Evolutionary conservation across 139 green algal genomes (phyloP), one percentile per base, ranked within the genome.

Genomic region (Diplosphaera chodatii): DNA sequence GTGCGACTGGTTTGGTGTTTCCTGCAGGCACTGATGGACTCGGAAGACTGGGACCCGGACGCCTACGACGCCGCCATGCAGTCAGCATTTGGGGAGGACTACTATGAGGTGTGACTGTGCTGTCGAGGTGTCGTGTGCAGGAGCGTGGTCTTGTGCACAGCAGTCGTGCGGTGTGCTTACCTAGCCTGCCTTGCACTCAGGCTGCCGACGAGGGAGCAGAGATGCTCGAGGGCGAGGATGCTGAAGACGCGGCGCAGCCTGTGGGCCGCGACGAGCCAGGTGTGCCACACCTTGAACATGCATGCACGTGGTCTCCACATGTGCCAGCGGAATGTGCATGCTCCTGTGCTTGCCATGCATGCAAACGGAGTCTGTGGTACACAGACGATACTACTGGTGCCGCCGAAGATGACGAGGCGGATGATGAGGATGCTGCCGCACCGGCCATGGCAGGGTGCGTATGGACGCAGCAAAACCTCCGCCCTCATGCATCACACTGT

Each of bases 21-120:
- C 28, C 70, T 93, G 21, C 78, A 88, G 21, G 74, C 83, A 16
- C 78, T 96, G 41, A 75, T 97, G 64, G 88, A 92, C 16, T 55
- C 32, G 22, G 88, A 82, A 2, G 94, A 98, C 33, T 98, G 97
- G 76, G 93, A 98, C 73, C 89, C 91, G 0, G 93, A 91, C 31
- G 89, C 89, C 68, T 94, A 94, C 80, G 94, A 98, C 84, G 74
- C 67, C 29, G 81, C 87, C 48, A 98, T 98, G 94, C 82, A 76
- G 29, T 85, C 69, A 2, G 87, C 89, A 0, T 98, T 98, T 83
- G 85, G 83, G 15, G 91, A 96, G 31, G 85, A 92, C 0, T 98
- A 97, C 77, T 98, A 98, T 69, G 75, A 89, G 55, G 84, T 86
- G 18, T 0, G 4, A 2, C 40, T 33, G 8, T 20, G 37, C 40